These are phyloP conservation scores for Neurospora intermedia DNA, from an alignment of 495 filamentous ascomycete genomes.

Conservation along the genomic window DNA sequence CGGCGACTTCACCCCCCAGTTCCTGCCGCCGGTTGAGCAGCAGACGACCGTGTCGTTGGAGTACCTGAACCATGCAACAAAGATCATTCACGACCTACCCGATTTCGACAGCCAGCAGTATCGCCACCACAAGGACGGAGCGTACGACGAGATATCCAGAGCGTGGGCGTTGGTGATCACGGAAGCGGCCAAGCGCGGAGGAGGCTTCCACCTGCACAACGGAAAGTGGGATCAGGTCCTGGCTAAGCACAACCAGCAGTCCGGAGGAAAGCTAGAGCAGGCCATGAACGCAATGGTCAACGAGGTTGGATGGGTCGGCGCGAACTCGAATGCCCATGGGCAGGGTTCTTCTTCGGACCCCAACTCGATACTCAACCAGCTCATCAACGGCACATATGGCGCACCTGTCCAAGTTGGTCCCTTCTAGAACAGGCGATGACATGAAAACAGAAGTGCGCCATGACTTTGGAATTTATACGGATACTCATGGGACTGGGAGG, in stretches of 20 bases:
- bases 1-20: slow-evolving; percentile 88
- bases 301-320: slow-evolving; percentile 68
- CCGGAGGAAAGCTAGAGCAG: slow-evolving; percentile 69
- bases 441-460: background rate
- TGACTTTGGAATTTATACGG: background rate
- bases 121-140: slow-evolving; percentile 82
- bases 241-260: slow-evolving; percentile 77
- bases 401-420: slow-evolving; percentile 65
- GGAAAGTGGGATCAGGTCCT: slow-evolving; percentile 90
- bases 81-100: slow-evolving; percentile 79
- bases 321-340: slow-evolving; percentile 25
- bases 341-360: slow-evolving; percentile 40
- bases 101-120: slow-evolving; percentile 78
- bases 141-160: slow-evolving; percentile 88
- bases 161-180: slow-evolving; percentile 90
- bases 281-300: slow-evolving; percentile 67
- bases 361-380: slow-evolving; percentile 64
- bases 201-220: slow-evolving; percentile 82
- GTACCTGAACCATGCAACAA: slow-evolving; percentile 81
- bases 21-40: slow-evolving; percentile 80
- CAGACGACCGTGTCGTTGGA: slow-evolving; percentile 68
- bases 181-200: slow-evolving; percentile 83
- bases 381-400: slow-evolving; percentile 69
- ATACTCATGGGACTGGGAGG: background rate
- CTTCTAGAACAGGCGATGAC: slow-evolving; percentile 36